These are phyloP conservation scores for Vitis hybrid DNA, from an alignment of 177 flowering plant genomes.

Conservation along the genomic window DNA sequence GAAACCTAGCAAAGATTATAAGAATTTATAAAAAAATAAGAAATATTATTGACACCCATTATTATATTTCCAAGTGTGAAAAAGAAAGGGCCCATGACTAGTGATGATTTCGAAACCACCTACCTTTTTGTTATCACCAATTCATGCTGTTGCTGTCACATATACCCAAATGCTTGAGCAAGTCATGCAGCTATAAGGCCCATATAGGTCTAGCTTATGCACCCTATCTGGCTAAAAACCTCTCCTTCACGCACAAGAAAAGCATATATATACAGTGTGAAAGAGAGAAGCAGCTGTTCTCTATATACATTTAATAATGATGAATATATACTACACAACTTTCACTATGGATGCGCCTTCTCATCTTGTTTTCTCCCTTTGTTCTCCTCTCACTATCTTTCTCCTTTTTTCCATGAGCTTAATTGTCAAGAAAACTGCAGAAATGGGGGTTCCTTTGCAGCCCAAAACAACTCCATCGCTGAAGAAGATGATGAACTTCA, in stretches of 20 bases:
- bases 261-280: not conserved
- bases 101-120: too few species aligned
- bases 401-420: not conserved
- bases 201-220: not conserved
- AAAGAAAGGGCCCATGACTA: too few species aligned
- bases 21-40: too few species aligned
- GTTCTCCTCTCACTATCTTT: not conserved
- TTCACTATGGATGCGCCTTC: not conserved
- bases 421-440: slow-evolving; percentile 18
- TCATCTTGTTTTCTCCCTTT: not conserved
- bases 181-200: too few species aligned
- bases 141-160: too few species aligned
- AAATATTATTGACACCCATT: too few species aligned
- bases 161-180: too few species aligned
- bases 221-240: slow-evolving; percentile 9
- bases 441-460: slow-evolving; percentile 46
- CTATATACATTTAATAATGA: not conserved
- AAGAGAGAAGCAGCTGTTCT: not conserved
- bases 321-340: not conserved
- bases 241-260: slow-evolving; percentile 3
- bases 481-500: not conserved
- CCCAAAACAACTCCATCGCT: slow-evolving; percentile 28
- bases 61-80: too few species aligned
- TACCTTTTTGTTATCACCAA: too few species aligned
- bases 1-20: too few species aligned